These are phyloP conservation scores for Zygosaccharomyces rouxii DNA, from an alignment of 805 yeast species.

Conservation along the genomic window DNA sequence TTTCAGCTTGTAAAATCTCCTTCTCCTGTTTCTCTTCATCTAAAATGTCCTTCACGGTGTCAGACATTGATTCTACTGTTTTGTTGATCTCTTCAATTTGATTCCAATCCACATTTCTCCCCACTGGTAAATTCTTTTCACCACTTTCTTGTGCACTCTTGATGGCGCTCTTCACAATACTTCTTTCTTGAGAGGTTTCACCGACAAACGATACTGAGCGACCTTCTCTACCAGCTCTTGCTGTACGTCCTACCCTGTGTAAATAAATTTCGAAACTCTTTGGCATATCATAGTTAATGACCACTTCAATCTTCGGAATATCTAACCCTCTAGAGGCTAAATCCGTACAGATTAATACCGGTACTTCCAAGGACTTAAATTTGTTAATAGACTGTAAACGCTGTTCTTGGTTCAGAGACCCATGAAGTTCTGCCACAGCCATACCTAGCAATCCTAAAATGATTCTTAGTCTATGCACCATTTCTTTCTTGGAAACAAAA, in stretches of 20 bases:
- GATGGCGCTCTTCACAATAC: constrained; percentile 86
- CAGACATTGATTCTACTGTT: constrained; percentile 55
- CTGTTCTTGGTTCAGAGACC: constrained; percentile 85
- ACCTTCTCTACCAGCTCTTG: constrained; percentile 98
- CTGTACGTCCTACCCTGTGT: constrained; percentile 98
- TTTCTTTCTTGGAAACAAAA: constrained; percentile 86
- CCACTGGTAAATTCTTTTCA: constrained; percentile 58
- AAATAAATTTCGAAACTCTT: constrained; percentile 83
- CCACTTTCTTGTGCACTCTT: constrained; percentile 52
- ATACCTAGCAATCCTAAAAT: constrained; percentile 68
- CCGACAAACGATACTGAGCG: constrained; percentile 90
- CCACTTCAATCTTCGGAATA: constrained; percentile 95
- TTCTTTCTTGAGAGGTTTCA: constrained; percentile 80
- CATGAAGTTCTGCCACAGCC: constrained; percentile 76
- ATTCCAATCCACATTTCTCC: constrained; percentile 87
- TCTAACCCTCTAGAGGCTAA: constrained; percentile 98
- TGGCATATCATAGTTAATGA: constrained; percentile 94
- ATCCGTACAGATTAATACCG: constrained; percentile 92
- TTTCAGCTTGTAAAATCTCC: constrained; percentile 82
- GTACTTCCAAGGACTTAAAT: constrained; percentile 77
- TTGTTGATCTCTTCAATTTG: constrained; percentile 67
- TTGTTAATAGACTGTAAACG: constrained; percentile 79
- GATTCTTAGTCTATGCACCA: constrained; percentile 82
- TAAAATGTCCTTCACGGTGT: constrained; percentile 66
- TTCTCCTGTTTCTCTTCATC: constrained; percentile 87